Percentiles rank a stretch among this genome's conserved stretches.
Conservation (phyloP, 495 filamentous ascomycete genomes). For the Baudoinia panamericana region DNA sequence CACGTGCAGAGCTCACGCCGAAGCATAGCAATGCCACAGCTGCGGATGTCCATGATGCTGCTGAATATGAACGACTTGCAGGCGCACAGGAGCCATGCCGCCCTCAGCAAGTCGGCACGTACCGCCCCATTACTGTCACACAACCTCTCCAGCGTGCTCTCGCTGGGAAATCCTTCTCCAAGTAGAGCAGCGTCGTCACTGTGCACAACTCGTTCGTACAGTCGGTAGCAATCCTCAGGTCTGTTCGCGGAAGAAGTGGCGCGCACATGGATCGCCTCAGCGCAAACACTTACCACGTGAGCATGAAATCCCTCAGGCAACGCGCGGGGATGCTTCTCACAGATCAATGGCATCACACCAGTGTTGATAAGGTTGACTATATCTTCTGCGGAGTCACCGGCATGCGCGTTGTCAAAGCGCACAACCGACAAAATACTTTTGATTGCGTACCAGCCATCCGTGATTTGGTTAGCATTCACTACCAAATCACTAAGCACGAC, state of each 20-base stretch:
- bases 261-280: not conserved
- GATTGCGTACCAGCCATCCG: constrained; percentile 6
- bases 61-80: constrained; percentile 39
- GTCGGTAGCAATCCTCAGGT: not conserved
- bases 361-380: constrained; percentile 8
- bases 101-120: constrained; percentile 35
- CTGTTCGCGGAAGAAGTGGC: not conserved
- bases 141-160: not conserved
- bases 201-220: constrained; percentile 11
- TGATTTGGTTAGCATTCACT: not conserved
- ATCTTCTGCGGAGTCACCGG: not conserved
- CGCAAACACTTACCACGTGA: not conserved
- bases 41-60: constrained; percentile 79
- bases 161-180: not conserved
- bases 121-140: constrained; percentile 3
- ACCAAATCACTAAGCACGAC: not conserved
- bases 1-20: constrained; percentile 44
- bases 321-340: constrained; percentile 18
- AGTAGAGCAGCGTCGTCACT: constrained; percentile 8
- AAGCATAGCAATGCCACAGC: constrained; percentile 58
- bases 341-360: constrained; percentile 7
- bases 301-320: constrained; percentile 11
- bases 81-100: constrained; percentile 55
- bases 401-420: not conserved
- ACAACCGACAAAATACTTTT: not conserved